Base-by-base conservation (phyloP, 2,329 filamentous ascomycete genomes). In the Fusarium secorum region DNA sequence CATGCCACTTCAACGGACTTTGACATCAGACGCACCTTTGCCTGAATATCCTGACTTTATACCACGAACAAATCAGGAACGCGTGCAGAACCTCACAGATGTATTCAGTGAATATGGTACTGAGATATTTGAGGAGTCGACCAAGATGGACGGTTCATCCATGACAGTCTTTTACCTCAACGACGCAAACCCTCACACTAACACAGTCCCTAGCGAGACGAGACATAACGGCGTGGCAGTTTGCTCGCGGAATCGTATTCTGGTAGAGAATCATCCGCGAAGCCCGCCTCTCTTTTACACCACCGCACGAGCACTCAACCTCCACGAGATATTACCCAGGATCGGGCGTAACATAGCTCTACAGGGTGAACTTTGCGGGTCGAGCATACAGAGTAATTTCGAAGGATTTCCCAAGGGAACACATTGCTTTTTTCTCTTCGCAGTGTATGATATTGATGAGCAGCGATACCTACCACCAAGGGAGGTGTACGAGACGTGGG, bases 111-210 rank as follows among this genome's bases (percentile, higher is more conserved):
- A 54, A 15, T 72, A 73, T 30, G 58, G 64, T 3, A 54, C 74
- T 24, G 66, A 57, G 45, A 52, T 75, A 10, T 83, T 79, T 64
- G 80, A 83, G 52, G 79, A 81, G 58, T 77, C 78, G 3, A 72
- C 77, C 65, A 83, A 83, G 74, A 78, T 83, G 75, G 81, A 83
- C 60, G 81, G 81, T 22, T 70, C 75, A 1, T 78, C 77, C 17
- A 82, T 82, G 78, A 80, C 79, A 1, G 71, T 78, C 26, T 83
- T 82, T 72, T 82, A 79, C 52, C 53, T 83, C 59, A 53, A 65
- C 33, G 58, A 66, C 22, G 46, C 72, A 26, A 78, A 72, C 26
- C 66, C 59, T 5, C 56, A 72, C 52, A 72, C 58, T 41, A 18
- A 26, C 11, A 38, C 46, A 14, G 71, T 80, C 9, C 70, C 74